Conservation (phyloP, 495 filamentous ascomycete species). For the Aspergillus coremiiformis region DNA sequence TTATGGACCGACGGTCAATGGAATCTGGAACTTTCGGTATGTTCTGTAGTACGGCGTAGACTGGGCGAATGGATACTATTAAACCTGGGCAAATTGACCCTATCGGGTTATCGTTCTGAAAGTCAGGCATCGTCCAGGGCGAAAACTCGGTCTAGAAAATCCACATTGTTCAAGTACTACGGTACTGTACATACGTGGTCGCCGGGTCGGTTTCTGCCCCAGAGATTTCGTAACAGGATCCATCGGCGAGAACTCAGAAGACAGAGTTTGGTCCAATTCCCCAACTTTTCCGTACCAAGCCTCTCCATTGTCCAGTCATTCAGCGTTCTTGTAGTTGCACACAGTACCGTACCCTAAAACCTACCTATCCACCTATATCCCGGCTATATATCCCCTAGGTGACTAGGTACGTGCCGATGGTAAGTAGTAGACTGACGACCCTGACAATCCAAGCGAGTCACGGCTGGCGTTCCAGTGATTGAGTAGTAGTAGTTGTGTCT, state of each 20-base stretch:
- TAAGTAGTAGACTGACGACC: background rate
- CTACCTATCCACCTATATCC: background rate
- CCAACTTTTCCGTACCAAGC: background rate
- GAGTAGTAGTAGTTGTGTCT: background rate
- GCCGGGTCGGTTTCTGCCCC: constrained; percentile 12
- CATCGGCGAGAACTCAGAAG: constrained; percentile 5
- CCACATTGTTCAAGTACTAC: background rate
- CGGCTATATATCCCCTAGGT: background rate
- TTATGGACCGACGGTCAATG: background rate
- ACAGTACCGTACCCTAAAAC: background rate
- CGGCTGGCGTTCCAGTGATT: constrained; percentile 2
- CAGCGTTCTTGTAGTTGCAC: background rate
- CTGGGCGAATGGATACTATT: background rate
- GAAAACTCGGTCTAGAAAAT: background rate
- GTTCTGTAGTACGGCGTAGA: background rate
- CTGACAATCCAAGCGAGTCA: constrained; percentile 3
- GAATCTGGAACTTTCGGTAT: background rate
- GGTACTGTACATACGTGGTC: no score
- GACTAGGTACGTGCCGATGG: background rate
- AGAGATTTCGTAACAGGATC: constrained; percentile 18
- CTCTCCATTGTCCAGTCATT: background rate
- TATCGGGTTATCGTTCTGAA: background rate
- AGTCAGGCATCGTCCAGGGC: background rate
- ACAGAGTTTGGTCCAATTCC: constrained; percentile 8
- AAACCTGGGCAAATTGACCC: background rate